A percentile compares a stretch with the other conserved stretches of the same genome.
These are phyloP conservation scores for Coccomyxa subellipsoidea DNA, from an alignment of 163 green algal genomes.

Conservation along the genomic window DNA sequence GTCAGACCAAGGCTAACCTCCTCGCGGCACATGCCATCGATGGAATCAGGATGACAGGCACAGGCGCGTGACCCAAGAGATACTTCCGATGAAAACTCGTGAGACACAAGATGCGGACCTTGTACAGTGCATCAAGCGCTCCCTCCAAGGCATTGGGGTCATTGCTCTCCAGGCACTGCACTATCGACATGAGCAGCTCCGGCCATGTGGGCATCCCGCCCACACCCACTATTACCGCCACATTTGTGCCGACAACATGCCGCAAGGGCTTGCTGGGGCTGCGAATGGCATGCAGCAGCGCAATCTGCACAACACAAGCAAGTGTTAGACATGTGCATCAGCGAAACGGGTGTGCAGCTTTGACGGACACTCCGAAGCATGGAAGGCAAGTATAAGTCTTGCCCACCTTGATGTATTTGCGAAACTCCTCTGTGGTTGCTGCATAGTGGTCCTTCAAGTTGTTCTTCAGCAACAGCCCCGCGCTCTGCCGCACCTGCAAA, in stretches of 20 bases:
- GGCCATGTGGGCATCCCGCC: constrained; percentile 73
- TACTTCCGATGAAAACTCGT: too few species aligned
- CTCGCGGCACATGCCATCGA: too few species aligned
- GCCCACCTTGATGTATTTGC: constrained; percentile 78
- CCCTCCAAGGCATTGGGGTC: constrained; percentile 71
- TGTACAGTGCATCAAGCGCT: constrained; percentile 83
- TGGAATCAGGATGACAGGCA: too few species aligned
- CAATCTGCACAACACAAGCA: constrained; percentile 39
- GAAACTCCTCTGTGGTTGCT: constrained; percentile 47
- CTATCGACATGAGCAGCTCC: constrained; percentile 66
- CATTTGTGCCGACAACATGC: constrained; percentile 69
- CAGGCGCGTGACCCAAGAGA: too few species aligned
- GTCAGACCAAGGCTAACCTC: too few species aligned
- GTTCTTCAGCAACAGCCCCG: constrained; percentile 96
- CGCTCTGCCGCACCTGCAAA: constrained; percentile 83
- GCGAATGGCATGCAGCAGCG: constrained; percentile 63
- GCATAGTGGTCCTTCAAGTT: constrained; percentile 72
- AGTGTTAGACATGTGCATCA: too few species aligned
- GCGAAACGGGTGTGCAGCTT: too few species aligned
- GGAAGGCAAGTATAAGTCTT: too few species aligned
- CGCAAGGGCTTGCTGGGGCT: constrained; percentile 47
- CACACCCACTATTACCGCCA: constrained; percentile 58
- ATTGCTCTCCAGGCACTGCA: constrained; percentile 51
- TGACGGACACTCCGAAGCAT: too few species aligned
- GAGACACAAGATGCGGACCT: too few species aligned